Evolutionary conservation across 306 rosid species (phyloP).

Genomic region (Cicer bijugum): DNA sequence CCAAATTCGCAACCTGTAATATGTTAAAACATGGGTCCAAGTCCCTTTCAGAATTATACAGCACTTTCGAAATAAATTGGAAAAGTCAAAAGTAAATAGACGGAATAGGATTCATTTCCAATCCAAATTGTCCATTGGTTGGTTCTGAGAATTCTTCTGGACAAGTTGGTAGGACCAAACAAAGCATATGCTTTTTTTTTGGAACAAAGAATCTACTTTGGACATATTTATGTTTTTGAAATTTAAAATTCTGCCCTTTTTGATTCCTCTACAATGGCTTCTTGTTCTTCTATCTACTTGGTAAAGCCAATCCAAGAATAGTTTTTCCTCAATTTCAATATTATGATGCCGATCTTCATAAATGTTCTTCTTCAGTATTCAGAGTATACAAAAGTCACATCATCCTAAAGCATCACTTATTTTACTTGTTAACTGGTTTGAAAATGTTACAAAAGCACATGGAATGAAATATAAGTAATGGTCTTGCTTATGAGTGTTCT

Average conservation of each 20-base stretch:
- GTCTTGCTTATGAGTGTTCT: not conserved
- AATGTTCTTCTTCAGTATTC: constrained; percentile 32
- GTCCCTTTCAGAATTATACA: constrained; percentile 24
- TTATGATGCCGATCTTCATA: constrained; percentile 34
- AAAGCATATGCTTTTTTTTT: constrained; percentile 29
- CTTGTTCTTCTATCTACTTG: constrained; percentile 33
- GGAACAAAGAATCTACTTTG: constrained; percentile 42
- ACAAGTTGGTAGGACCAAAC: constrained; percentile 43
- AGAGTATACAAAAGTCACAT: constrained; percentile 23
- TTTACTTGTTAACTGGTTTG: constrained; percentile 18
- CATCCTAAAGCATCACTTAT: constrained; percentile 22
- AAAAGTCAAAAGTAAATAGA: constrained; percentile 27
- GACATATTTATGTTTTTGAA: constrained; percentile 31
- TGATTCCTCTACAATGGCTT: constrained; percentile 30
- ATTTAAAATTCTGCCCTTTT: constrained; percentile 35
- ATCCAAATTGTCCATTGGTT: constrained; percentile 39
- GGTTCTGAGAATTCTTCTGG: constrained; percentile 40
- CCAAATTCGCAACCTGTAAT: constrained; percentile 20
- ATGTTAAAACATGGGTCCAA: constrained; percentile 15
- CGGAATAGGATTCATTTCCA: constrained; percentile 41
- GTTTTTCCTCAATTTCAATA: not conserved
- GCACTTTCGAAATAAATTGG: constrained; percentile 33
- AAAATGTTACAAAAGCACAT: constrained; percentile 25
- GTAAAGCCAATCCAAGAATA: constrained; percentile 20
- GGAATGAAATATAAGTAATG: constrained; percentile 29